Conservation (phyloP, 1,284 basidiomycete species). For the Sporisorium iseilematis-ciliati region DNA sequence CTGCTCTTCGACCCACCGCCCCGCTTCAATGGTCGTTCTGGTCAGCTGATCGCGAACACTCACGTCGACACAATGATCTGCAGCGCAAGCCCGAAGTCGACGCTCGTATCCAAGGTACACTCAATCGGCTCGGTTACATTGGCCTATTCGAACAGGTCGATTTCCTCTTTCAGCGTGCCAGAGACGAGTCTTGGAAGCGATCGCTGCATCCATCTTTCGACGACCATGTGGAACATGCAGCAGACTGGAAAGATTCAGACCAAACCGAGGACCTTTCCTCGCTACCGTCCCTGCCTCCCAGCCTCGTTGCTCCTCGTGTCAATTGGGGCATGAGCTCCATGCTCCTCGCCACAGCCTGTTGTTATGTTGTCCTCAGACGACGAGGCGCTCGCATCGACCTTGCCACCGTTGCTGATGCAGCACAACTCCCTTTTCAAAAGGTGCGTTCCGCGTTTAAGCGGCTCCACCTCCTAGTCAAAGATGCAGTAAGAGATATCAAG, state of each 20-base stretch:
- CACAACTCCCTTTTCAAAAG: conserved; percentile 14
- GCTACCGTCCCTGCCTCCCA: not conserved
- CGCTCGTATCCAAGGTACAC: conserved; percentile 23
- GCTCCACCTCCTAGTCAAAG: conserved; percentile 26
- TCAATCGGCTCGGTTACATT: conserved; percentile 18
- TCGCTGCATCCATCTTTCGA: not conserved
- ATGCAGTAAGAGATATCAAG: conserved; percentile 19
- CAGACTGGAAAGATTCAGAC: not conserved
- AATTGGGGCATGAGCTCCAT: conserved; percentile 32
- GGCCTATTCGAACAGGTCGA: conserved; percentile 29
- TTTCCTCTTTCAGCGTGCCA: conserved; percentile 37
- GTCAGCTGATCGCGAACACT: conserved; percentile 19
- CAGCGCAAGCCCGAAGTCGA: conserved; percentile 36
- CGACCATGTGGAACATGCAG: not conserved
- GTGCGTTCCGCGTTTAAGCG: conserved; percentile 19
- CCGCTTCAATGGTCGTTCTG: conserved; percentile 8
- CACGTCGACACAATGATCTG: conserved; percentile 3
- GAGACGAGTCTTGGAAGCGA: conserved; percentile 25
- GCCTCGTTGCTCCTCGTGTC: conserved; percentile 15
- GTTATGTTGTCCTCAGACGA: conserved; percentile 38
- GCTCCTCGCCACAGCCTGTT: conserved; percentile 41
- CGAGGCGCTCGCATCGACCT: conserved; percentile 33
- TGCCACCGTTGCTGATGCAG: conserved; percentile 22
- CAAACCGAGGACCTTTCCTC: not conserved
- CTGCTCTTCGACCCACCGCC: not conserved